Base-by-base conservation (phyloP, 805 yeast genomes). In the Cyberlindnera veronae region DNA sequence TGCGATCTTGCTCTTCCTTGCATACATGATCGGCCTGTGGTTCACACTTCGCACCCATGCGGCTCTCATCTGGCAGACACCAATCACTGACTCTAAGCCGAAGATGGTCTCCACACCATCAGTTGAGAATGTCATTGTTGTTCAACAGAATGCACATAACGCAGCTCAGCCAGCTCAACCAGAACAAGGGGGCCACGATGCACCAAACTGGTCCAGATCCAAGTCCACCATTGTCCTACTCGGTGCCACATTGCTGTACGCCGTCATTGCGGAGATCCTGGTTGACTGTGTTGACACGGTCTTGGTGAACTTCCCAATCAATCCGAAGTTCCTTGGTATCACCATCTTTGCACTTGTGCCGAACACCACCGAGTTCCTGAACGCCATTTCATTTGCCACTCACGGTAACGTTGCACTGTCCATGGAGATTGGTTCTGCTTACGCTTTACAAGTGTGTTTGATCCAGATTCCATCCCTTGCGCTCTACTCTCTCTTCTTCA, bases 371-470 rank as follows among this genome's bases (percentile, higher is more conserved):
- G 99, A 93, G 64, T 93, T 93, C 55, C 74, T 93, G 43, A 93
- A 93, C 63, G 99, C 98, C 54, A 90, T 93, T 42, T 89, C 96
- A 19, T 93, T 93, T 68, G 99, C 99, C 0, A 79, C 88, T 51
- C 80, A 91, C 52, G 99, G 99, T 2, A 93, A 93, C 51, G 96
- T 93, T 39, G 96, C 99, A 1, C 68, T 93, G 33, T 86, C 96
- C 3, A 86, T 93, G 95, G 99, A 93, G 60, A 93, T 93, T 62
- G 99, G 99, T 45, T 81, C 95, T 47, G 99, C 99, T 0, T 93
- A 93, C 60, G 99, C 96, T 0, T 70, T 93, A 44, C 99, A 93
- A 62, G 99, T 93, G 13, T 91, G 96, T 52, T 68, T 93, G 43
- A 71, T 93, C 49, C 99, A 93, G 60, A 86, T 93, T 34, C 99